These are phyloP conservation scores for Peziza echinospora DNA, from an alignment of 495 filamentous ascomycete species.

Conservation along the genomic window DNA sequence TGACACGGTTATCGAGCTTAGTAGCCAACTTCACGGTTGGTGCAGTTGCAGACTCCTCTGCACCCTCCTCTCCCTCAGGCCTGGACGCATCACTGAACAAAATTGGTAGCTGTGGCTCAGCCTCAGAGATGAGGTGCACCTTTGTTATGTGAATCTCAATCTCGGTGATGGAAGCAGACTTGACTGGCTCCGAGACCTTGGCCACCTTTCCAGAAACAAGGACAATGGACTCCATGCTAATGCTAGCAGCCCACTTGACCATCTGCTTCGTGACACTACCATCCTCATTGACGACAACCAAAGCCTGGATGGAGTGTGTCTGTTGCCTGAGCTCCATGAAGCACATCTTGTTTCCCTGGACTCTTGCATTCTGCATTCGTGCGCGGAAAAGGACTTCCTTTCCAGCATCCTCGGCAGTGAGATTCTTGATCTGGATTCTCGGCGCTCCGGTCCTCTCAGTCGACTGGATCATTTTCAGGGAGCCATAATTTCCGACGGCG, in stretches of 20 bases:
- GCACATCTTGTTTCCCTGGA: constrained; percentile 75
- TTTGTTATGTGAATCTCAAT: constrained; percentile 62
- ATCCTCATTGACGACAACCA: constrained; percentile 33
- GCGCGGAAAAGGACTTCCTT: constrained; percentile 62
- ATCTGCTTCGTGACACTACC: constrained; percentile 47
- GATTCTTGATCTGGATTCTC: constrained; percentile 9
- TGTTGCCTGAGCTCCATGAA: constrained; percentile 80
- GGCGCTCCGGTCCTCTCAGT: constrained; percentile 11
- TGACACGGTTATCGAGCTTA: constrained; percentile 65
- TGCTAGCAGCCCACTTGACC: constrained; percentile 65
- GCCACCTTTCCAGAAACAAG: constrained; percentile 56
- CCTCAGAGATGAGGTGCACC: constrained; percentile 41
- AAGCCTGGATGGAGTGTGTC: constrained; percentile 56
- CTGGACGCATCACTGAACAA: constrained; percentile 21
- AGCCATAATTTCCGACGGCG: constrained; percentile 15
- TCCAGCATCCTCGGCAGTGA: constrained; percentile 22
- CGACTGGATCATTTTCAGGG: constrained; percentile 15
- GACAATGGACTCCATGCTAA: constrained; percentile 63
- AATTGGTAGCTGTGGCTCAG: constrained; percentile 26
- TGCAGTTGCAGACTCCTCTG: constrained; percentile 1
- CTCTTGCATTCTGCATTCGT: constrained; percentile 65
- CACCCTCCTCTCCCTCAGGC: constrained; percentile 11
- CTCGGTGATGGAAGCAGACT: constrained; percentile 51
- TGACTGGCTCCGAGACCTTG: constrained; percentile 51
- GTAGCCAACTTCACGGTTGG: constrained; percentile 18